Conservation (phyloP, 2,329 filamentous ascomycete species). For the Emmonsiellopsis sp. region DNA sequence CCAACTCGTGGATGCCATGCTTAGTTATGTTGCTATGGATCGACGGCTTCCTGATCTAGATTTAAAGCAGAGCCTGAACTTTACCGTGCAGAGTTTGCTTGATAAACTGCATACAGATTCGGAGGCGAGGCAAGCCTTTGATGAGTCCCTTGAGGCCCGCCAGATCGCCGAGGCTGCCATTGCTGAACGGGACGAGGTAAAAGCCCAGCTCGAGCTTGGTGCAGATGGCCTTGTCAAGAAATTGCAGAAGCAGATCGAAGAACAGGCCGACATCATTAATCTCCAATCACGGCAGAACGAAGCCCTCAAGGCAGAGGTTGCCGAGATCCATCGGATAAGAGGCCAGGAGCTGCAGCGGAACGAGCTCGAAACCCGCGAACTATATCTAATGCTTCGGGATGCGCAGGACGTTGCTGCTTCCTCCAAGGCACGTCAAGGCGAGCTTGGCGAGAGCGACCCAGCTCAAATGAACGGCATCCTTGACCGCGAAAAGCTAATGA, state of each 20-base stretch:
- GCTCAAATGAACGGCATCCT: slow-evolving; percentile 82
- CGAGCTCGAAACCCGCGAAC: slow-evolving; percentile 88
- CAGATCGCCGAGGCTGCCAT: slow-evolving; percentile 94
- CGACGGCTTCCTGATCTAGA: slow-evolving; percentile 92
- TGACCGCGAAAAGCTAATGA: slow-evolving; percentile 86
- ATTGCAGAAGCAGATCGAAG: slow-evolving; percentile 85
- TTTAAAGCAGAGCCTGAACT: slow-evolving; percentile 93
- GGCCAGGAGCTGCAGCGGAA: slow-evolving; percentile 89
- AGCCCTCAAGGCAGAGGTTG: slow-evolving; percentile 78
- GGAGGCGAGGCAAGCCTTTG: slow-evolving; percentile 82
- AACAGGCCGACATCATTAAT: slow-evolving; percentile 83
- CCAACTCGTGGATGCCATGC: slow-evolving; percentile 96
- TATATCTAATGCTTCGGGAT: slow-evolving; percentile 97
- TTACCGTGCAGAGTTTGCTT: slow-evolving; percentile 88
- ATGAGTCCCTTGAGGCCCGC: slow-evolving; percentile 81
- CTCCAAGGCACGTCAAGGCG: slow-evolving; percentile 46
- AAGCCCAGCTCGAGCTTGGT: slow-evolving; percentile 75
- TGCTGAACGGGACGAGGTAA: slow-evolving; percentile 93
- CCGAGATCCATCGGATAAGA: slow-evolving; percentile 73
- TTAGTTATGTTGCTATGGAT: slow-evolving; percentile 98
- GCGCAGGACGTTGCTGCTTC: slow-evolving; percentile 93
- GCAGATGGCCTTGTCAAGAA: slow-evolving; percentile 91
- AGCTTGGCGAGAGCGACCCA: slow-evolving; percentile 56
- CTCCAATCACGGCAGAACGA: slow-evolving; percentile 80
- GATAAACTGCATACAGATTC: slow-evolving; percentile 96